phyloP scores from a whole-genome alignment of 1,139 yeast genomes.

The Hanseniaspora gamundiae region DNA sequence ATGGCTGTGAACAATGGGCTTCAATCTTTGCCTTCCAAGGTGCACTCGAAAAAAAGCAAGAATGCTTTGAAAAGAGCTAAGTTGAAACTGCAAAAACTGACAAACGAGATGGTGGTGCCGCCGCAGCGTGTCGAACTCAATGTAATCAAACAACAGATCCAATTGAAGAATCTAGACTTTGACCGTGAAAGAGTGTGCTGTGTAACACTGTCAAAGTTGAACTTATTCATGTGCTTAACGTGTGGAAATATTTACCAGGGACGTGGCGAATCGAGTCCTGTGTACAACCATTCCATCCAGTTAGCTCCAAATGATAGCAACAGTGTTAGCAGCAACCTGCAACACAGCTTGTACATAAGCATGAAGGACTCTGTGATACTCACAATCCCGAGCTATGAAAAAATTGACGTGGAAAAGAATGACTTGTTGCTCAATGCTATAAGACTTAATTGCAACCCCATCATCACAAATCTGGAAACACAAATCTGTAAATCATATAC shows the following conservation, averaged over 20 bases:
- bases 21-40: not conserved
- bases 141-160: not conserved
- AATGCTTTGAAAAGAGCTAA: not conserved
- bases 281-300: conserved; percentile 24
- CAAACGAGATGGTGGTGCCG: too few species aligned
- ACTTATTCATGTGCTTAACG: conserved; percentile 58
- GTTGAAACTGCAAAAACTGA: not conserved
- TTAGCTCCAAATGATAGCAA: not conserved
- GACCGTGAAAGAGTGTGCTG: conserved; percentile 60
- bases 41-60: not conserved
- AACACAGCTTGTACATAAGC: not conserved
- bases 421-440: conserved; percentile 23
- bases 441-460: conserved; percentile 29
- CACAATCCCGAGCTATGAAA: not conserved
- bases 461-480: conserved; percentile 41
- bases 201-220: conserved; percentile 45
- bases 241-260: conserved; percentile 74
- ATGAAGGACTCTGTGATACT: not conserved
- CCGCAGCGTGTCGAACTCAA: not conserved
- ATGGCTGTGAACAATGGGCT: not conserved
- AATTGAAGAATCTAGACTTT: conserved; percentile 41
- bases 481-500: conserved; percentile 21
- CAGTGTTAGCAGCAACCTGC: not conserved
- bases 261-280: conserved; percentile 47
- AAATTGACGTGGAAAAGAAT: conserved; percentile 18